A percentile compares a stretch with the other conserved stretches of the same genome.
phyloP scores from a whole-genome alignment of 1,139 yeast genomes.

The Torulaspora pretoriensis region DNA sequence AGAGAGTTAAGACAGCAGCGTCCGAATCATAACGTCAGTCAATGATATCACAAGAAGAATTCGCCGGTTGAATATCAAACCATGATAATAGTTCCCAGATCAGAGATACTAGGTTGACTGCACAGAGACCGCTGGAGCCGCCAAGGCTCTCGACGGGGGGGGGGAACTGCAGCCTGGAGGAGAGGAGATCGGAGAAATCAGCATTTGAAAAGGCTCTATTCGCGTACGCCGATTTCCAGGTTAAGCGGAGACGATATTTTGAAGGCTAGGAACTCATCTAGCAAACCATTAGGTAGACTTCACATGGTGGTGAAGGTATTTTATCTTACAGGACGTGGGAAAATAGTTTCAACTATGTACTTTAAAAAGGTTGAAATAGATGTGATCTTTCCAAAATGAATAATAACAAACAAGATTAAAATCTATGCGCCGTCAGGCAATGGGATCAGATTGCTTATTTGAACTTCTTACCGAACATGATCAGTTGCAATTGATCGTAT shows the following conservation, averaged over 20 bases:
- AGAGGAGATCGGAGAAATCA: neutral
- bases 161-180: no score
- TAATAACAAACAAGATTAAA: slow-evolving; percentile 11
- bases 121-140: slow-evolving; percentile 18
- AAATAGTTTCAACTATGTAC: slow-evolving; percentile 10
- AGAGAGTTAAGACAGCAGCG: slow-evolving; percentile 2
- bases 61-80: slow-evolving; percentile 25
- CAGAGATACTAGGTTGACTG: slow-evolving; percentile 22
- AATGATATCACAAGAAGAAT: slow-evolving; percentile 30
- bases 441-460: slow-evolving; percentile 34
- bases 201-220: slow-evolving; percentile 26
- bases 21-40: slow-evolving; percentile 15
- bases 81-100: slow-evolving; percentile 11
- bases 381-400: slow-evolving; percentile 7
- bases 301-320: neutral
- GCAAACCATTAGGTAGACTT: neutral
- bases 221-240: slow-evolving; percentile 17
- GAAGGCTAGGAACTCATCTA: neutral
- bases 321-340: slow-evolving; percentile 2
- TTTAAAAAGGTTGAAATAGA: slow-evolving; percentile 6
- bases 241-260: neutral
- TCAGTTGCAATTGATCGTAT: slow-evolving; percentile 72
- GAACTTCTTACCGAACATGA: slow-evolving; percentile 71
- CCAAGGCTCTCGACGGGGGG: slow-evolving; percentile 6
- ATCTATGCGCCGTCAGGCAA: slow-evolving; percentile 3